A percentile compares a stretch with the other conserved stretches of the same genome.
Conservation (phyloP, 306 rosid genomes). For the Prinsepia uniflora region DNA sequence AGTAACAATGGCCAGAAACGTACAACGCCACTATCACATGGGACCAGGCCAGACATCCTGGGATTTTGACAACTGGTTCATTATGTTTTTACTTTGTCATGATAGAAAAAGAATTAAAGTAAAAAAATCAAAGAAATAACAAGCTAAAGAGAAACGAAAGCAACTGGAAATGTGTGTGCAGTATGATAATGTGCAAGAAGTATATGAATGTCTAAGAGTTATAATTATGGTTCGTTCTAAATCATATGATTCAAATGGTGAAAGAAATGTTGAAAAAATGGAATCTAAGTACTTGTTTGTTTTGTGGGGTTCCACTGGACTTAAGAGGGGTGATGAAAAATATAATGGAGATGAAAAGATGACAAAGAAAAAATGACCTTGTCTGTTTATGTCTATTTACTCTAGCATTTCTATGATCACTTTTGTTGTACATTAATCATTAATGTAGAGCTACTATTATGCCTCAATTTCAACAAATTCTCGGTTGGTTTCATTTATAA, state of each 20-base stretch:
- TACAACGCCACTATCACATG: too few species aligned
- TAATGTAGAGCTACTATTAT: not conserved
- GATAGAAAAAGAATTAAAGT: too few species aligned
- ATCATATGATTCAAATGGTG: too few species aligned
- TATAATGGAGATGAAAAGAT: constrained; percentile 10
- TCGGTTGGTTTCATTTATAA: too few species aligned
- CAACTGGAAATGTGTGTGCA: not conserved
- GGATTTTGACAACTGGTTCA: not conserved
- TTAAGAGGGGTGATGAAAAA: not conserved
- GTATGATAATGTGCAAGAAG: not conserved
- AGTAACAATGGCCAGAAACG: too few species aligned
- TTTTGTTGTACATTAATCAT: not conserved
- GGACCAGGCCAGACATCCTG: constrained; percentile 25
- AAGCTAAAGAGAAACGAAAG: not conserved
- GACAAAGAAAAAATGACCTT: constrained; percentile 2
- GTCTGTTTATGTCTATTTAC: constrained; percentile 5
- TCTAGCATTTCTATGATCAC: not conserved
- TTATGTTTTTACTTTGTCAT: constrained; percentile 5
- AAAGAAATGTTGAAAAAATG: constrained; percentile 8
- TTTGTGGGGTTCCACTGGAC: constrained; percentile 26
- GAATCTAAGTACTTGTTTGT: constrained; percentile 26
- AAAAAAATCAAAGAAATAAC: not conserved
- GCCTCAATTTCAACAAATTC: not conserved
- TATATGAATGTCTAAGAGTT: constrained; percentile 1
- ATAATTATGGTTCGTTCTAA: constrained; percentile 7